Base-by-base conservation (phyloP, 345 rosid genomes). In the Brassica rapa region DNA sequence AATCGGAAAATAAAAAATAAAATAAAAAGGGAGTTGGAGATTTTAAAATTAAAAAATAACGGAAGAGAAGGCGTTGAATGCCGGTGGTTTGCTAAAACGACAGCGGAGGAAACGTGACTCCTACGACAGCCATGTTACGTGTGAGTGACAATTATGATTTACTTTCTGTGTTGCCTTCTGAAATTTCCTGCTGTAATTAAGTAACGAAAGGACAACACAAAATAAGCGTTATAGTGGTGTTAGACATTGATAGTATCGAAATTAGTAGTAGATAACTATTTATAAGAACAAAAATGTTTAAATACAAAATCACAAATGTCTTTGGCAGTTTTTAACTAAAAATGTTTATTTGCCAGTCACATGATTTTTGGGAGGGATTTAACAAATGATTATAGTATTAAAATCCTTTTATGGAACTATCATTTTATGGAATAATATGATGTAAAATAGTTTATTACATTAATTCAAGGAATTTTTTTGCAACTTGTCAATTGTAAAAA, bases 31-130 rank as follows among this genome's bases (percentile, higher is more conserved):
- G 46, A 19, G 30, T 32, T 70, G 2, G 15, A 43, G 33, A 66
- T 65, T 37, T 73, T 7, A 2, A 37, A 33, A 6, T 15, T 6
- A 19, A 24, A 16, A 8, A 27, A 6, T 41, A 69, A 77, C 56
- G 21, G 70, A 59, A 76, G 49, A 66, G 39, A 37, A 33, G 72
- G 70, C 65, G 80, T 77, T 70, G 80, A 56, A 57, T 39, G 33
- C 67, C 27, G 59, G 67, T 72, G 61, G 27, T 72, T 21, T 64
- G 81, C 77, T 78, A 72, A 66, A 78, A 59, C 56, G 62, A 72
- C 77, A 72, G 69, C 68, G 55, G 21, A 9, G 62, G 77, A 72
- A 72, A 72, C 73, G 82, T 72, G 77, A 78, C 41, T 37, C 8
- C 61, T 72, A 66, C 73, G 64, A 72, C 19, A 55, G 24, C 59